Base-by-base conservation (phyloP, 495 filamentous ascomycete genomes). In the Neurospora discreta region DNA sequence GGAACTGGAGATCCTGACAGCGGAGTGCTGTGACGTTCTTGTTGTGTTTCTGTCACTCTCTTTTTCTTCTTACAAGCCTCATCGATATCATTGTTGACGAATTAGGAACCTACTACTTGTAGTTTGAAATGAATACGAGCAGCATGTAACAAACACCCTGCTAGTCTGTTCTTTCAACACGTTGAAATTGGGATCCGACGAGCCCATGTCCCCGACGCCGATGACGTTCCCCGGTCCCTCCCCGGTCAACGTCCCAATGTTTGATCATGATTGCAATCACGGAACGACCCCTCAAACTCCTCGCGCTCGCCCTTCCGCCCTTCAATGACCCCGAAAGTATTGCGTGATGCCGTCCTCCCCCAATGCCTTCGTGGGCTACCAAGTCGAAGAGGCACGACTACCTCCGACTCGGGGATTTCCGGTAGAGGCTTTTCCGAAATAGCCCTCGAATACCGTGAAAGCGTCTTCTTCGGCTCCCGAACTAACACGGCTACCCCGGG, bases 401-500 rank as follows among this genome's bases (percentile, higher is more conserved):
- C 26, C 23, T 60, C 52, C 9, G 52, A 9, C 26, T 65, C 52
- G 0, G 26, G 52, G 2, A 18, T 65, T 33, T 65, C 52, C 52
- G 52, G 52, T 0, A 33, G 26, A 26, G 52, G 15, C 52, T 65
- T 65, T 36, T 65, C 52, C 13, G 26, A 65, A 36, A 36, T 33
- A 33, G 30, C 44, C 44, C 68, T 70, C 42, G 72, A 60, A 10
- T 71, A 58, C 1, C 71, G 72, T 15, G 72, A 38, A 15, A 43
- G 69, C 20, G 72, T 70, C 26, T 73, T 74, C 1, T 10, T 72
- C 20, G 74, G 58, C n/a, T 74, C 52, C 52, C 7, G 52, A 65
- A 65, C 39, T 9, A 69, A n/a, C 43, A 78, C 42, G 2, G 69
- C 72, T 16, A 74, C 68, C 3, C 73, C 77, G 1, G 77, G 77